These are phyloP conservation scores for Geotrichum restrictum DNA, from an alignment of 1,139 yeast species.

Conservation along the genomic window DNA sequence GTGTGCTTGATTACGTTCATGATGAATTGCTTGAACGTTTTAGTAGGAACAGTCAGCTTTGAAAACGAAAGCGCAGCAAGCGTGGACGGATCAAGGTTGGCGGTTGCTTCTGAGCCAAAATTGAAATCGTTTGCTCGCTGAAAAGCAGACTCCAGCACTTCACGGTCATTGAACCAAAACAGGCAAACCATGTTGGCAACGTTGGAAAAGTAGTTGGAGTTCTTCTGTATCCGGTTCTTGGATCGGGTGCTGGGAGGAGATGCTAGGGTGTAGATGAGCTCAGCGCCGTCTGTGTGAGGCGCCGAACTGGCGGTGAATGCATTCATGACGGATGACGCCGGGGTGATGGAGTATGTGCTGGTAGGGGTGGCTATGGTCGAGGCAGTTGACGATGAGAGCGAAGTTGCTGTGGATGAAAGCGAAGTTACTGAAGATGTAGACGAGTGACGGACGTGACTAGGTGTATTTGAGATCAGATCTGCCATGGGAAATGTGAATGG, in stretches of 20 bases:
- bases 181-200: constrained; percentile 35
- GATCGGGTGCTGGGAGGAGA: background rate
- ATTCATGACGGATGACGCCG: background rate
- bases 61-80: constrained; percentile 9
- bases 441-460: background rate
- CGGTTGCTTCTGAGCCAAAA: constrained; percentile 10
- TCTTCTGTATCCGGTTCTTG: background rate
- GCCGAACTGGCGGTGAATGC: background rate
- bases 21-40: constrained; percentile 29
- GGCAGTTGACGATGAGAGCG: background rate
- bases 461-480: background rate
- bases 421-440: background rate
- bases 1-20: constrained; percentile 33
- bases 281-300: too few relatives aligned
- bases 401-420: background rate
- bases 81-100: background rate
- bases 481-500: background rate
- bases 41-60: constrained; percentile 24
- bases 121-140: constrained; percentile 16
- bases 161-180: constrained; percentile 34
- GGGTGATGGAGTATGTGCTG: background rate
- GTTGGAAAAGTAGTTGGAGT: constrained; percentile 26
- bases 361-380: background rate
- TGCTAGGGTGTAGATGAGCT: background rate
- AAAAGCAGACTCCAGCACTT: constrained; percentile 22